These are phyloP conservation scores for Fusarium sp. DNA, from an alignment of 2,329 filamentous ascomycete species.

Conservation along the genomic window DNA sequence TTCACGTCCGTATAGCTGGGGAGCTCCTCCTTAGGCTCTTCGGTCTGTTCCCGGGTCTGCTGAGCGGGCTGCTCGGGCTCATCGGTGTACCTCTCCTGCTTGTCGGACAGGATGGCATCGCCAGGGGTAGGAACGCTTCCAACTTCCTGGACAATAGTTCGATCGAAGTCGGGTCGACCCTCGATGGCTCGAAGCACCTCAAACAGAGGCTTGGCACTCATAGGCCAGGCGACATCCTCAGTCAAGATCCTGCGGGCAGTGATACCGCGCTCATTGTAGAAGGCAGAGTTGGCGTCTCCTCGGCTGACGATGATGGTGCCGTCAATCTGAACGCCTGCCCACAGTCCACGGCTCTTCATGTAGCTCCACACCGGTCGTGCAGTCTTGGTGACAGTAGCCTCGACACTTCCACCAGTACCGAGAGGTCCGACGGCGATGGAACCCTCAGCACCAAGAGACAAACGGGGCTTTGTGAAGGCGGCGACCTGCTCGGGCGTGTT, in stretches of 20 bases:
- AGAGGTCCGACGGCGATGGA: conserved; percentile 67
- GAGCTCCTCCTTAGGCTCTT: conserved; percentile 33
- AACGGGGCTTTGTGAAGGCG: conserved; percentile 70
- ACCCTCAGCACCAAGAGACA: conserved; percentile 74
- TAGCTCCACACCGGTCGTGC: conserved; percentile 77
- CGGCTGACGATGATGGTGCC: conserved; percentile 80
- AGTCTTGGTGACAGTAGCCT: conserved; percentile 45
- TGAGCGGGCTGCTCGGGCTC: conserved; percentile 1
- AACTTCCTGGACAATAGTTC: conserved; percentile 41
- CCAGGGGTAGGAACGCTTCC: conserved; percentile 36
- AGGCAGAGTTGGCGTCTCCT: conserved; percentile 78
- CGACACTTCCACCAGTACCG: conserved; percentile 68
- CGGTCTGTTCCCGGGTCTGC: background rate
- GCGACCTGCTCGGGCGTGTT: conserved; percentile 72
- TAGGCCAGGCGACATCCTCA: conserved; percentile 52
- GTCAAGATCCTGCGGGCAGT: conserved; percentile 49
- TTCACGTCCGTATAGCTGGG: conserved; percentile 27
- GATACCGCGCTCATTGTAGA: conserved; percentile 69
- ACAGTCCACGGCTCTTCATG: conserved; percentile 80
- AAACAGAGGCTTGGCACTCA: conserved; percentile 49
- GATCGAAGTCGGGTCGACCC: conserved; percentile 44
- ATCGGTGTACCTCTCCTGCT: conserved; percentile 35
- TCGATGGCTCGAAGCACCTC: conserved; percentile 53
- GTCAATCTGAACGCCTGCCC: conserved; percentile 80
- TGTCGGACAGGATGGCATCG: conserved; percentile 44